These are phyloP conservation scores for Eimeria sp. DNA, from an alignment of 169 alveolate species.

Conservation along the genomic window DNA sequence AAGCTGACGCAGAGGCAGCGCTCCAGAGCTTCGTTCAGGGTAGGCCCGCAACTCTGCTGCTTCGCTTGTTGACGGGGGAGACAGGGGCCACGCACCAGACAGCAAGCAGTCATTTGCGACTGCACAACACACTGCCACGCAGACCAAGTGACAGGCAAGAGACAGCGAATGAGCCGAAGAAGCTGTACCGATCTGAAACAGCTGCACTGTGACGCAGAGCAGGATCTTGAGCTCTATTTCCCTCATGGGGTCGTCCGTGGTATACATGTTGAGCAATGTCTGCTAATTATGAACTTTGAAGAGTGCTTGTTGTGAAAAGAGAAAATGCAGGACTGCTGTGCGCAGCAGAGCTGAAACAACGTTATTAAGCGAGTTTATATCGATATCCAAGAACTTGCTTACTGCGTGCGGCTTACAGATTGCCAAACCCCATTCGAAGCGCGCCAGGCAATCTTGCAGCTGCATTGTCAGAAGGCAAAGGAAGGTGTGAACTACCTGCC, in stretches of 20 bases:
- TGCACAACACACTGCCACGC: not conserved
- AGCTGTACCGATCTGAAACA: not conserved
- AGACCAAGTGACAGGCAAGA: no score
- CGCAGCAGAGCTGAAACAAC: no score
- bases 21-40: constrained; percentile 23
- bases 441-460: constrained; percentile 28
- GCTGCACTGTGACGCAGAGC: no score
- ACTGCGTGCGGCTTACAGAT: not conserved
- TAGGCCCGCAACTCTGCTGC: not conserved
- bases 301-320: no score
- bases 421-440: constrained; percentile 58
- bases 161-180: no score
- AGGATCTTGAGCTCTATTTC: no score
- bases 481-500: constrained; percentile 6
- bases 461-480: constrained; percentile 24
- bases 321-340: no score
- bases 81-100: not conserved
- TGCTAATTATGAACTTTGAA: no score
- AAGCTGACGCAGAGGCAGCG: constrained; percentile 26
- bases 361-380: no score
- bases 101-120: not conserved
- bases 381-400: not conserved
- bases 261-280: no score
- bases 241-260: no score
- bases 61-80: not conserved